Evolutionary conservation across 495 filamentous ascomycete species (phyloP), one percentile per base, ranked within the genome.

Genomic region (Bacidia rubella): DNA sequence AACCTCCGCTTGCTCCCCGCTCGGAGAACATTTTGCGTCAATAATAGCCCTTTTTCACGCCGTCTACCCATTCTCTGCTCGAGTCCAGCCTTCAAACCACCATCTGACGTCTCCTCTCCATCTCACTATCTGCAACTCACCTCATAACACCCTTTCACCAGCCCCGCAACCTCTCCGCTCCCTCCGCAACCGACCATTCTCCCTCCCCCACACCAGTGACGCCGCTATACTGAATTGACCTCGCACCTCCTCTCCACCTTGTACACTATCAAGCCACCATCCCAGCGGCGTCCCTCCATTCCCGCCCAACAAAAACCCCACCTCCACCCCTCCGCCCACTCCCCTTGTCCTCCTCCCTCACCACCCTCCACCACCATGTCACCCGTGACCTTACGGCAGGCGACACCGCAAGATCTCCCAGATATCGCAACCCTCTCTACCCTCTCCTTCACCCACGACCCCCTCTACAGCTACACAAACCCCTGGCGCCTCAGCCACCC

Each of bases 391-490:
- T 9, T n/a, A n/a, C 44, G 24, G 7, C 49, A 11, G 11, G 46
- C 51, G 12, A 25, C 12, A 17, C 24, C 51, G 11, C 12, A n/a
- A 20, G 51, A 54, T 21, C 38, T 57, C 47, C 41, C 51, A 4
- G 27, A 29, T 5, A 43, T 46, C 17, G 55, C 51, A 0, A 32
- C 35, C 23, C 38, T 51, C 15, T 50, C 51, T 5, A 51, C 50
- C n/a, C 29, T 17, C 27, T 21, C 22, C 2, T 51, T 54, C 7
- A 2, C 9, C 0, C 12, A 38, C 7, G 55, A 54, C 24, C 50
- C 48, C 25, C 46, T 57, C 26, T 57, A 54, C 40, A 3, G 15
- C 11, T 47, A 24, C 27, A 47, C 17, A n/a, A 46, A 57, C n/a
- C 25, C 20, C 26, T 49, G 40, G 32, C 38, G 24, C 4, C n/a